Base-by-base conservation (phyloP, 257 asterid species). In the Vinca minor region DNA sequence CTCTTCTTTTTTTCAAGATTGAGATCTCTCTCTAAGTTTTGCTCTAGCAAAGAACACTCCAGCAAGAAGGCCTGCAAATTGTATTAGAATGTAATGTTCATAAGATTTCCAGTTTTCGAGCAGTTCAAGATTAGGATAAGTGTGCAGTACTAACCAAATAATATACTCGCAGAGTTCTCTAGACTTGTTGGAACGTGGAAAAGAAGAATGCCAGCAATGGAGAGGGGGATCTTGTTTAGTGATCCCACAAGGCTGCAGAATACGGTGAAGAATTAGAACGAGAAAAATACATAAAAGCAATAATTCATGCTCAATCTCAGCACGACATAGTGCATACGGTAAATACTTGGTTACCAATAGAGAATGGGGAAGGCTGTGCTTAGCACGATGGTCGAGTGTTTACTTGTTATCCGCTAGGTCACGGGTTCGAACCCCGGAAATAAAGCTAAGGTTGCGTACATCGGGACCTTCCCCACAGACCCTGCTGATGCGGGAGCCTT, bases 31-130 rank as follows among this genome's bases (percentile, higher is more conserved):
- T 58, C 84, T 82, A 88, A 91, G 82, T 75, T 91, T 91, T 46
- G 98, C 96, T 77, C 77, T 75, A 18, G 96, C 96, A 39, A 91
- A 91, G 42, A 91, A 69, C 67, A 91, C 96, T 69, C 98, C 96
- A 12, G 96, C 98, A 63, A 85, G 31, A 59, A 88, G 80, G 41
- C 98, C 96, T 88, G 74, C 42, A 71, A 67, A 66, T 71, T 44
- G 50, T 59, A 57, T 58, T 1, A 62, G 9, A 61, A 36, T 15
- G 17, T 45, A 8, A 32, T 4, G 54, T 29, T 65, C 45, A 54
- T 25, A 55, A 21, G 59, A 57, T 36, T 28, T 52, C 56, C 9
- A 21, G 47, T 58, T 20, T 26, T 46, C 1, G 35, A 7, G 8
- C 6, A 25, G 28, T 47, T 18, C 4, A 36, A 10, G 35, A 41